Evolutionary conservation across 2,329 filamentous ascomycete species (phyloP).

Genomic region (Penicillium rolfsii): DNA sequence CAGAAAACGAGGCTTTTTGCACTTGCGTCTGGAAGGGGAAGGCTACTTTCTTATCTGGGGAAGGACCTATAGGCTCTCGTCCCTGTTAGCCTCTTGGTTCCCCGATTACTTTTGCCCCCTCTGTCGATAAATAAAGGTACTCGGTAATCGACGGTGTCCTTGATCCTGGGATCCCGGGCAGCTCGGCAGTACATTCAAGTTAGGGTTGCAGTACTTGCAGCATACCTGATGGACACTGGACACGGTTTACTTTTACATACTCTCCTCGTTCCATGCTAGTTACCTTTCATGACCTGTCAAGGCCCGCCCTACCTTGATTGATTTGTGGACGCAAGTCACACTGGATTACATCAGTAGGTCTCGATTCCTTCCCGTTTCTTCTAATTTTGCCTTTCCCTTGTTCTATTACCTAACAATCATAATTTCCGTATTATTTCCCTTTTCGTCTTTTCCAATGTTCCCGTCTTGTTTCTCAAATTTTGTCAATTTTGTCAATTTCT

Average conservation of each 20-base stretch:
- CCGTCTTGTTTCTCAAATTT: neutral
- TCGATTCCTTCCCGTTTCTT: constrained; percentile 17
- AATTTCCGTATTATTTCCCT: constrained; percentile 9
- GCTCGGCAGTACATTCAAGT: neutral
- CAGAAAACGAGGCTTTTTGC: constrained; percentile 11
- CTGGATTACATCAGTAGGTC: constrained; percentile 30
- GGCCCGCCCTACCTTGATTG: constrained; percentile 4
- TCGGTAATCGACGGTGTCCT: neutral
- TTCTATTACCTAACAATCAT: constrained; percentile 5
- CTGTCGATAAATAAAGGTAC: neutral
- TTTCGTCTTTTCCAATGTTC: neutral
- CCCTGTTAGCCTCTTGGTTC: neutral
- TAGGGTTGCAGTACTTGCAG: constrained; percentile 24
- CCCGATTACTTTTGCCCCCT: neutral
- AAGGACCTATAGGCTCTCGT: constrained; percentile 1
- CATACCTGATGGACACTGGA: neutral
- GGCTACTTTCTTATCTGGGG: constrained; percentile 6
- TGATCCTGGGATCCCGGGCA: neutral
- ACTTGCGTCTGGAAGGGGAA: constrained; percentile 6
- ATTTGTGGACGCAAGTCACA: constrained; percentile 23
- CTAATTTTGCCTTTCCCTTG: constrained; percentile 11
- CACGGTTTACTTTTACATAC: neutral
- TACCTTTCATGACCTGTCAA: constrained; percentile 19
- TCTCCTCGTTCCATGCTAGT: constrained; percentile 21
- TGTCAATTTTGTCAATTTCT: neutral